Evolutionary conservation across 2,329 filamentous ascomycete genomes (phyloP).

Genomic region (Aureobasidium vineae): DNA sequence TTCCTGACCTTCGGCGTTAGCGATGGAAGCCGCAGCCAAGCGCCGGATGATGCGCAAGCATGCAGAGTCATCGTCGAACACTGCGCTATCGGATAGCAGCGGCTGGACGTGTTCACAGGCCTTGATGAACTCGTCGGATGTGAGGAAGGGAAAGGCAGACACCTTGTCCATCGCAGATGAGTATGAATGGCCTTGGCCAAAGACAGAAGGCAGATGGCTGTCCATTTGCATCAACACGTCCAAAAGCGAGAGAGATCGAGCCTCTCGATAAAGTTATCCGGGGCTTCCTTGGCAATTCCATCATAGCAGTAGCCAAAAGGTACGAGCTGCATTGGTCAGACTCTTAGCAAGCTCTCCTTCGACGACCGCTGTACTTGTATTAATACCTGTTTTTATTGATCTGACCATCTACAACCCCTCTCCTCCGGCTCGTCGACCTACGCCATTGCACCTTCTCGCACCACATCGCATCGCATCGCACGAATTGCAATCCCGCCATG

Average conservation of each 20-base stretch:
- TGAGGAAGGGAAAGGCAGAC: slow-evolving; percentile 36
- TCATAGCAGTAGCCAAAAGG: slow-evolving; percentile 13
- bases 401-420: not conserved
- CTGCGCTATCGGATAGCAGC: slow-evolving; percentile 29
- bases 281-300: slow-evolving; percentile 14
- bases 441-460: not conserved
- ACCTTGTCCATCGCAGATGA: not conserved
- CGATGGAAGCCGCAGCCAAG: slow-evolving; percentile 2
- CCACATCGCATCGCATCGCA: not conserved
- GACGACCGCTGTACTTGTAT: not conserved
- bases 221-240: not conserved
- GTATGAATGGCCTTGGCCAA: not conserved
- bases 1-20: slow-evolving; percentile 7
- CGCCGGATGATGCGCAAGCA: slow-evolving; percentile 23
- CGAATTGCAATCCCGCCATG: not conserved
- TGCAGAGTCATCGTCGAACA: not conserved
- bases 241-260: not conserved
- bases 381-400: not conserved
- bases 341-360: slow-evolving; percentile 1
- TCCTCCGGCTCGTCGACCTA: not conserved
- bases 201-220: not conserved
- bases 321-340: slow-evolving; percentile 2
- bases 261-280: slow-evolving; percentile 15
- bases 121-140: slow-evolving; percentile 34
- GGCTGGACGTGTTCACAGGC: slow-evolving; percentile 35